Conservation (phyloP, 1,139 yeast species). For the Lodderomyces parapsilosis region DNA sequence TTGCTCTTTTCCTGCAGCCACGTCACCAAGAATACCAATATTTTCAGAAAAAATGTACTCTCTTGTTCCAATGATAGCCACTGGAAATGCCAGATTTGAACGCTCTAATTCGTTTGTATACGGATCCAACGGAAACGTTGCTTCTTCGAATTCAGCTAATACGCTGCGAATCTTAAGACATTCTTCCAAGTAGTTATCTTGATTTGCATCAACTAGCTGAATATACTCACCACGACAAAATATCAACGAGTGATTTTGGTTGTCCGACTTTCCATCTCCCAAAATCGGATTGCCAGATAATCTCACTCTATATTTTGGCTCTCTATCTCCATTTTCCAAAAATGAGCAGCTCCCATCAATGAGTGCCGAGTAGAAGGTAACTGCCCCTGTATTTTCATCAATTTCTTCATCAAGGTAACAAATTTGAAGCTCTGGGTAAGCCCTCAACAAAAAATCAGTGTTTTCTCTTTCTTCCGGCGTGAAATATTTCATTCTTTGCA, state of each 20-base stretch:
- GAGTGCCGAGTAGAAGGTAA: conserved; percentile 32
- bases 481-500: conserved; percentile 41
- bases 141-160: conserved; percentile 76
- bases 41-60: conserved; percentile 87
- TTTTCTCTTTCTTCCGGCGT: conserved; percentile 36
- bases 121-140: conserved; percentile 24
- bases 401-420: conserved; percentile 40
- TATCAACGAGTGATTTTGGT: conserved; percentile 73
- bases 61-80: conserved; percentile 85
- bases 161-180: conserved; percentile 78
- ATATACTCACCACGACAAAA: conserved; percentile 84
- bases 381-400: conserved; percentile 24
- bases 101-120: conserved; percentile 1
- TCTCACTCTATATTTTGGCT: conserved; percentile 51
- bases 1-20: conserved; percentile 92
- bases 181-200: conserved; percentile 83
- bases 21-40: conserved; percentile 82
- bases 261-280: conserved; percentile 90
- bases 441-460: conserved; percentile 35
- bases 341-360: conserved; percentile 48
- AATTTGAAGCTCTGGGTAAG: conserved; percentile 48
- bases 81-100: conserved; percentile 45
- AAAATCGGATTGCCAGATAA: conserved; percentile 84
- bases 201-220: conserved; percentile 86
- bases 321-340: conserved; percentile 31